Conservation (phyloP, 1,284 basidiomycete species). For the Bjerkandera adusta region DNA sequence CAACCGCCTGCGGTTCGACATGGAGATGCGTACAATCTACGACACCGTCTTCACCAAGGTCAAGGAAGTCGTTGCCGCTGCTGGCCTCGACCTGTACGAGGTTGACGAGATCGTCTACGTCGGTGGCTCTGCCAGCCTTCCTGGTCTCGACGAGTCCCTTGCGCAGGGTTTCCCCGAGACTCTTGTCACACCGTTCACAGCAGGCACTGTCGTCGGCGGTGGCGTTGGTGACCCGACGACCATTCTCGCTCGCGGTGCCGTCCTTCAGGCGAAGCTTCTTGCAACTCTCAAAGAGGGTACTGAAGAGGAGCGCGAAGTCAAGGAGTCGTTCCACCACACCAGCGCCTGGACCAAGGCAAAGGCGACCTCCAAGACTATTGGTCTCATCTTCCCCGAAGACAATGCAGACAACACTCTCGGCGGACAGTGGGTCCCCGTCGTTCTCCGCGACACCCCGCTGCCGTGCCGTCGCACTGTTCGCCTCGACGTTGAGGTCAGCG, state of each 20-base stretch:
- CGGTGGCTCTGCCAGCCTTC: slow-evolving; percentile 85
- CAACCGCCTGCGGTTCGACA: slow-evolving; percentile 93
- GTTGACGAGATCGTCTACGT: slow-evolving; percentile 93
- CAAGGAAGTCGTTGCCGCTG: slow-evolving; percentile 57
- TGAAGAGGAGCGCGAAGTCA: slow-evolving; percentile 51
- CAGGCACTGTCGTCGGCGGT: slow-evolving; percentile 66
- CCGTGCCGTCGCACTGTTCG: slow-evolving; percentile 74
- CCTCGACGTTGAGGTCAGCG: slow-evolving; percentile 68
- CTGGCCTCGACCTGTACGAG: slow-evolving; percentile 72
- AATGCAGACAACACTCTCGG: slow-evolving; percentile 46
- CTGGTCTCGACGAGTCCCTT: slow-evolving; percentile 81
- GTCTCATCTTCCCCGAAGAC: slow-evolving; percentile 74
- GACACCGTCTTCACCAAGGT: slow-evolving; percentile 64
- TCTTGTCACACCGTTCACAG: slow-evolving; percentile 60
- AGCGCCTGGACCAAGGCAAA: slow-evolving; percentile 44
- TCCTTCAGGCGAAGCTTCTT: slow-evolving; percentile 81
- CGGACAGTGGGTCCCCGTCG: slow-evolving; percentile 63
- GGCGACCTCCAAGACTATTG: slow-evolving; percentile 71
- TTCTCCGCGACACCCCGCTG: slow-evolving; percentile 75
- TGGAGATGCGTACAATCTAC: slow-evolving; percentile 80
- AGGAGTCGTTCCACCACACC: slow-evolving; percentile 49
- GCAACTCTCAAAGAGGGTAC: slow-evolving; percentile 41
- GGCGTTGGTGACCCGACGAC: slow-evolving; percentile 84
- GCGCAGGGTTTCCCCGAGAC: slow-evolving; percentile 70
- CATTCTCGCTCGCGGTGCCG: slow-evolving; percentile 86